Evolutionary conservation across 2,329 filamentous ascomycete species (phyloP), one percentile per base, ranked within the genome.

Genomic region (Exophiala sp.): DNA sequence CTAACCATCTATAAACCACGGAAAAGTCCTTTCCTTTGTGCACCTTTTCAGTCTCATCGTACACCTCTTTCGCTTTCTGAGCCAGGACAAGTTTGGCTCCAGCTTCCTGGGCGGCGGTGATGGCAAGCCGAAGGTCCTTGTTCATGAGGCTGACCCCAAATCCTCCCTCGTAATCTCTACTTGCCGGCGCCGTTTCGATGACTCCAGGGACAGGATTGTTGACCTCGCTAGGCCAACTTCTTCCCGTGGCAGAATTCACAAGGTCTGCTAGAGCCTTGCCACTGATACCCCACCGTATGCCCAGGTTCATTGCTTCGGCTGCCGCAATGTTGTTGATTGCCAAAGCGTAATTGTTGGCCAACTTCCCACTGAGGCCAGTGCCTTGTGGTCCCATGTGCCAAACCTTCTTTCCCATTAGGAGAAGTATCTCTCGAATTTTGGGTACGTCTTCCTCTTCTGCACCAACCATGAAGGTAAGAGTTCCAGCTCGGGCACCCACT

Each of bases 311-410:
- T 5, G 80, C 81, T 63, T 84, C 81, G 2, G 79, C 78, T 0
- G 79, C 81, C 2, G 80, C 81, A 51, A 84, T 89, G 69, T 98
- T 98, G 74, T 89, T 94, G 60, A 97, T 82, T 2, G 90, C 91
- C 2, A 98, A 76, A 22, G 97, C 80, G 67, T 98, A 98, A 70
- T 98, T 98, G 72, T 98, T 98, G 46, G 91, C 90, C 24, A 98
- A 77, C 71, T 98, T 98, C 32, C 86, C 93, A 9, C 88, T 86
- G 1, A 98, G 77, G 0, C 93, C 93, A 2, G 87, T 80, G 9
- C 89, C 90, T 59, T 94, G 89, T 0, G 75, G 75, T 2, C 93
- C 93, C 62, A 95, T 85, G 66, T 95, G 89, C 54, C 95, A 76
- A 3, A 95, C 85, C 52, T 84, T 85, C 64, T 83, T 83, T 46